Evolutionary conservation across 192 early-diverging fungal species (phyloP).

Genomic region (Blastocladiella britannica): DNA sequence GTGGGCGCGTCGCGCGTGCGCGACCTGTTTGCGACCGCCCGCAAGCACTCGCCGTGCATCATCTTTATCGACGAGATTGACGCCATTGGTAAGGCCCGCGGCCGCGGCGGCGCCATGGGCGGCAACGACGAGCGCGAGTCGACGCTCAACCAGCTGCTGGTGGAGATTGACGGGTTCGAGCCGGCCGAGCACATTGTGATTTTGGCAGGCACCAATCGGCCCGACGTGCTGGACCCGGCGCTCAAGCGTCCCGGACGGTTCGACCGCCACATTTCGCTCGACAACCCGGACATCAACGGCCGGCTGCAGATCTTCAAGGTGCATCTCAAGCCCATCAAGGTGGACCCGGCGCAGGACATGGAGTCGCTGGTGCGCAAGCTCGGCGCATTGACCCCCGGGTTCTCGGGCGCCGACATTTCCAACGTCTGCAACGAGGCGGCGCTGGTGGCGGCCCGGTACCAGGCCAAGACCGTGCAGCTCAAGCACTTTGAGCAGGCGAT

Average conservation of each 20-base stretch:
- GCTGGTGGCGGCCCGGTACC: slow-evolving; percentile 77
- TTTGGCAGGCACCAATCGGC: slow-evolving; percentile 90
- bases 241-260: slow-evolving; percentile 93
- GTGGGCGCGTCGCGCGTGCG: slow-evolving; percentile 80
- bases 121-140: slow-evolving; percentile 96
- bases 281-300: slow-evolving; percentile 90
- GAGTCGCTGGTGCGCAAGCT: slow-evolving; percentile 60
- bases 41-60: slow-evolving; percentile 93
- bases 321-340: slow-evolving; percentile 79
- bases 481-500: slow-evolving; percentile 94
- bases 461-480: slow-evolving; percentile 53
- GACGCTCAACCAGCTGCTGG: slow-evolving; percentile 90
- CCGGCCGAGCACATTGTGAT: slow-evolving; percentile 79
- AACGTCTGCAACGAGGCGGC: slow-evolving; percentile 99
- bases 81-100: slow-evolving; percentile 95
- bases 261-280: slow-evolving; percentile 93
- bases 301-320: slow-evolving; percentile 91
- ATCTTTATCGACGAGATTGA: slow-evolving; percentile 99
- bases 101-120: slow-evolving; percentile 61
- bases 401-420: slow-evolving; percentile 90
- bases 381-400: slow-evolving; percentile 90
- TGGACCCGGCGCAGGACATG: slow-evolving; percentile 47
- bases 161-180: slow-evolving; percentile 98
- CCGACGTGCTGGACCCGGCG: slow-evolving; percentile 90
- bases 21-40: slow-evolving; percentile 90